Conservation (phyloP, 352 stramenopile species). For the Stephanocyclus meneghinianus region DNA sequence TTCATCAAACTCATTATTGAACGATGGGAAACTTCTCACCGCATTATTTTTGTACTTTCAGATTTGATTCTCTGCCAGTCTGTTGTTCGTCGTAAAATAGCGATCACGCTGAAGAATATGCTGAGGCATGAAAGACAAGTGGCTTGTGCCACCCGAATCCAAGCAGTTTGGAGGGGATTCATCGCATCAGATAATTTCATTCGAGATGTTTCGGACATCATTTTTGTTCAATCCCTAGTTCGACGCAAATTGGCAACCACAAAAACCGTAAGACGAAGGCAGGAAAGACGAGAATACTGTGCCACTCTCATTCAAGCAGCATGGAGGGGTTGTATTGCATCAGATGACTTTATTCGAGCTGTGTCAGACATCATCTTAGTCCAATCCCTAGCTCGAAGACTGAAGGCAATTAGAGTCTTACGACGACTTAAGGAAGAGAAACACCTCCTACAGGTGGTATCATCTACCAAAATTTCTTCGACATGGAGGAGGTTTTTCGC, state of each 20-base stretch:
- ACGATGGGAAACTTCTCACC: neutral
- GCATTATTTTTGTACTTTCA: neutral
- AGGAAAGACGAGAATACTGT: neutral
- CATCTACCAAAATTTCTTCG: neutral
- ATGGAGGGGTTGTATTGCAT: neutral
- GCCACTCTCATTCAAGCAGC: slow-evolving; percentile 2
- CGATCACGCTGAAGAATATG: neutral
- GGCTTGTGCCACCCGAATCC: slow-evolving; percentile 5
- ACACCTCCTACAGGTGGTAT: neutral
- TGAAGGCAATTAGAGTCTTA: too few species aligned
- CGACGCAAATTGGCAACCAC: neutral
- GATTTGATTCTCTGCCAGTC: slow-evolving; percentile 21
- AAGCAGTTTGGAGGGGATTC: slow-evolving; percentile 5
- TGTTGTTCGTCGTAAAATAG: slow-evolving; percentile 7
- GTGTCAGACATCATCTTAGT: too few species aligned
- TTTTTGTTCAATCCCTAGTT: too few species aligned
- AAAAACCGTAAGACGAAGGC: neutral
- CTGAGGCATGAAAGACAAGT: neutral
- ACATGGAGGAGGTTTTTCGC: slow-evolving; percentile 3
- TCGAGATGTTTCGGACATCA: too few species aligned
- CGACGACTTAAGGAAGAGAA: neutral
- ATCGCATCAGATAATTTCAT: neutral
- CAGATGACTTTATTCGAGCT: neutral
- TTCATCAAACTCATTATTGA: neutral
- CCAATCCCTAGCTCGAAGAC: neutral